Percentiles rank a stretch among this genome's conserved stretches.
phyloP scores from a whole-genome alignment of 495 filamentous ascomycete genomes.

The Recurvomyces mirabilis region DNA sequence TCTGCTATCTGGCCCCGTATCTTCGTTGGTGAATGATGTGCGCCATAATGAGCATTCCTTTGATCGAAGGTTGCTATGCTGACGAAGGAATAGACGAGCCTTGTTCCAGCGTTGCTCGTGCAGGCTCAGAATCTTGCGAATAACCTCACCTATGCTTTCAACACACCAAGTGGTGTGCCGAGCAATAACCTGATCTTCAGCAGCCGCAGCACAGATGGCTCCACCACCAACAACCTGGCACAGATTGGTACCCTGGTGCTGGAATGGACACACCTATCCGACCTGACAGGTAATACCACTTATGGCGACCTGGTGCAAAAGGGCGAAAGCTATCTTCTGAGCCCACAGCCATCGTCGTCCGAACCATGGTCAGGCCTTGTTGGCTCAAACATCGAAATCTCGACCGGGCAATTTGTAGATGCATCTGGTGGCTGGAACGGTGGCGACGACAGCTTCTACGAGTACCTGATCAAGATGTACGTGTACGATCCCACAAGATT shows the following conservation, averaged over 20 bases:
- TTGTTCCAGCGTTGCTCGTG: too few species aligned
- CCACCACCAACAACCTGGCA: too few species aligned
- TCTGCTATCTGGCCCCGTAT: constrained; percentile 31
- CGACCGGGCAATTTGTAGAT: neutral
- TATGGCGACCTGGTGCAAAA: constrained; percentile 2
- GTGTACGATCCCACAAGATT: constrained; percentile 10
- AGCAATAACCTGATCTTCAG: too few species aligned
- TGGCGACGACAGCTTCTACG: constrained; percentile 11
- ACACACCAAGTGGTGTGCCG: constrained; percentile 4
- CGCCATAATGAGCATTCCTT: neutral
- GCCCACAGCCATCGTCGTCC: neutral
- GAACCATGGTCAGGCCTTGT: constrained; percentile 7
- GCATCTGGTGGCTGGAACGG: too few species aligned
- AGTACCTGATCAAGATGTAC: constrained; percentile 19
- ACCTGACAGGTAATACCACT: too few species aligned
- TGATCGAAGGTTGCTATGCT: neutral
- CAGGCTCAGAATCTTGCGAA: constrained; percentile 4
- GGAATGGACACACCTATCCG: too few species aligned
- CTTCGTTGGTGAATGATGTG: too few species aligned
- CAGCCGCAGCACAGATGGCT: too few species aligned
- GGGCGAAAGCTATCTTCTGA: constrained; percentile 3
- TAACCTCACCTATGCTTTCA: constrained; percentile 2
- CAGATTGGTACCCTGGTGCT: too few species aligned
- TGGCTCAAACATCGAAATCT: constrained; percentile 3
- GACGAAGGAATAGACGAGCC: too few species aligned